Conservation (phyloP, 805 yeast species). For the Lipomyces spencermartinsiae region DNA sequence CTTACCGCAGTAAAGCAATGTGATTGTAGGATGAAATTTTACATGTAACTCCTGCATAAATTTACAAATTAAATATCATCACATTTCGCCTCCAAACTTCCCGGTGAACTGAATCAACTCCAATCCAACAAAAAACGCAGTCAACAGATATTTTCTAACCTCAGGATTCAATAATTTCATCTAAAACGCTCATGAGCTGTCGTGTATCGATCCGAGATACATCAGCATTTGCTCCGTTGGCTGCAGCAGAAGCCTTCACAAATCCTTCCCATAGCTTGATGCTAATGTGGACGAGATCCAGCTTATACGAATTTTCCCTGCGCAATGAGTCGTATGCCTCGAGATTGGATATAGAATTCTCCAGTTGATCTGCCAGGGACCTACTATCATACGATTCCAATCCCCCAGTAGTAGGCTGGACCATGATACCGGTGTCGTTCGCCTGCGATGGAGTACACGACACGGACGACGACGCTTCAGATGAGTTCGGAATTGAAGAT, state of each 20-base stretch:
- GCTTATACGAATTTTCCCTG: background rate
- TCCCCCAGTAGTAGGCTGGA: background rate
- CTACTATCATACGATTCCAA: background rate
- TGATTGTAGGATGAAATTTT: background rate
- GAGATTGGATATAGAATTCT: slow-evolving; percentile 1
- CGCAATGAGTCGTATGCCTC: background rate
- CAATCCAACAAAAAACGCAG: background rate
- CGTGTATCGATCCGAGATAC: background rate
- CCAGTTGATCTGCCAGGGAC: slow-evolving; percentile 8
- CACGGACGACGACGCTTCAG: background rate
- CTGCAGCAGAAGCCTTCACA: slow-evolving; percentile 1
- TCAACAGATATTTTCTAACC: background rate
- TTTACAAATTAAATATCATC: background rate
- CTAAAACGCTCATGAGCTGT: slow-evolving; percentile 3
- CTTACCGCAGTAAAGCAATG: background rate
- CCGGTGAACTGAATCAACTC: background rate
- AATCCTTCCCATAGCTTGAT: slow-evolving; percentile 9
- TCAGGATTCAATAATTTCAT: slow-evolving; percentile 3
- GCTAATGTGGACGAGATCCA: background rate
- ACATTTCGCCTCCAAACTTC: background rate
- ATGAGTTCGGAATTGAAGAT: background rate
- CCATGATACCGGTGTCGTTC: background rate
- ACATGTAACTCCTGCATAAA: background rate
- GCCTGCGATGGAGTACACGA: slow-evolving; percentile 1
- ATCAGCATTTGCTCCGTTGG: background rate